Base-by-base conservation (phyloP, 1,284 basidiomycete genomes). In the Heliocybe sulcata region DNA sequence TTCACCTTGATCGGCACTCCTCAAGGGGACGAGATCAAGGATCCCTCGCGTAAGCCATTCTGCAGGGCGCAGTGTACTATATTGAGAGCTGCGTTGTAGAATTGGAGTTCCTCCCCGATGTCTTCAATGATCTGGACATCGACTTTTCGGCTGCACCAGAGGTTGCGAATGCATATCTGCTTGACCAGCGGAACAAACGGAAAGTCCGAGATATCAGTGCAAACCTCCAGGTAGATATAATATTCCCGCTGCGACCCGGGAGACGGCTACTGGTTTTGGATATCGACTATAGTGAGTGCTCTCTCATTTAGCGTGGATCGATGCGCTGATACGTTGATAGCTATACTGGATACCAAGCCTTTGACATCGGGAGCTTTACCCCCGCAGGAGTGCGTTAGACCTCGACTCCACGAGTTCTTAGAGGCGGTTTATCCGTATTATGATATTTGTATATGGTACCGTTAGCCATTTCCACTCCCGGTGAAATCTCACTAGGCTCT, bases 251-350 rank as follows among this genome's bases (percentile, higher is more conserved):
- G 20, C 76, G 91, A 45, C 75, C 77, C 58, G 89, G 87, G 12
- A 94, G 93, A 67, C 84, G 82, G 55, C 70, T 94, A 3, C 76
- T 94, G 25, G 92, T 94, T 0, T 76, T 94, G 2, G 93, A 96
- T 67, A 83, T 96, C 51, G 93, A 96, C 69, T 94, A 94, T 62
- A 94, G 90, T 87, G 55, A 57, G 76, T 60, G 8, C 2, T 23
- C 14, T 47, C 25, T 42, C n/a, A 51, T 54, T 27, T 1, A 29
- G 35, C 14, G 12, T 35, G 22, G 10, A 20, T 19, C 11, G 35
- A 35, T 1, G 48, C 54, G 38, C 9, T 22, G 4, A 10, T 35
- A 16, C 10, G 9, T 12, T 38, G 33, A 2, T 47, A 67, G 90
- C 92, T 16, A 90, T 93, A 38, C 70, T 92, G 61, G 90, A 93